Evolutionary conservation across 495 filamentous ascomycete species (phyloP).

Genomic region (Aspergillus affinis): DNA sequence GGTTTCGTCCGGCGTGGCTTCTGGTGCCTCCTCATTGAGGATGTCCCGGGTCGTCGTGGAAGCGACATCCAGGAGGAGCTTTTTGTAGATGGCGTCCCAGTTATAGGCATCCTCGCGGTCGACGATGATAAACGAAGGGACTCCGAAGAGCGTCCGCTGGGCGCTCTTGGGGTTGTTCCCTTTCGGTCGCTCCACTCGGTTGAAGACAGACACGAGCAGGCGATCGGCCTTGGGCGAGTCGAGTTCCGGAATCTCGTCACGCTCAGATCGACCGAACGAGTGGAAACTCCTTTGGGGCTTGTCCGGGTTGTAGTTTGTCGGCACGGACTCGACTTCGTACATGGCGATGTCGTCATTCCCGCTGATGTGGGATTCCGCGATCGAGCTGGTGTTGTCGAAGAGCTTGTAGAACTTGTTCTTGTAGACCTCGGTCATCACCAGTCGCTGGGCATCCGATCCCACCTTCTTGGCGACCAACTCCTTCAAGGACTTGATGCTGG

Average conservation of each 20-base stretch:
- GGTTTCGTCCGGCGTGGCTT: slow-evolving; percentile 22
- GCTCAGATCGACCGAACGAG: slow-evolving; percentile 49
- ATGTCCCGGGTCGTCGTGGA: slow-evolving; percentile 63
- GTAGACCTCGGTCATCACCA: slow-evolving; percentile 79
- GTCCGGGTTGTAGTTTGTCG: slow-evolving; percentile 68
- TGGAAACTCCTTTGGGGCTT: slow-evolving; percentile 48
- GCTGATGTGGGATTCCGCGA: slow-evolving; percentile 66
- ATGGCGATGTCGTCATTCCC: slow-evolving; percentile 65
- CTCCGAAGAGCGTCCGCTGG: slow-evolving; percentile 45
- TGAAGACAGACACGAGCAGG: slow-evolving; percentile 77
- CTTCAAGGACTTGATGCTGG: slow-evolving; percentile 70
- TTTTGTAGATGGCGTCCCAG: slow-evolving; percentile 59
- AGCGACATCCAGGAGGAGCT: slow-evolving; percentile 56
- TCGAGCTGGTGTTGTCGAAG: slow-evolving; percentile 64
- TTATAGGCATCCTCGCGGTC: slow-evolving; percentile 60
- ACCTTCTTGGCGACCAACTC: slow-evolving; percentile 71
- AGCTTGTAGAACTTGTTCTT: slow-evolving; percentile 78
- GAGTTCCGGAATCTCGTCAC: slow-evolving; percentile 57
- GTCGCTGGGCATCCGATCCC: slow-evolving; percentile 50
- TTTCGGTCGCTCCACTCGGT: slow-evolving; percentile 58
- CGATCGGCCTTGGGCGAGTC: slow-evolving; percentile 66
- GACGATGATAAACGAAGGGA: slow-evolving; percentile 60
- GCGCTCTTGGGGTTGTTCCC: slow-evolving; percentile 42
- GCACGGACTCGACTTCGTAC: slow-evolving; percentile 75
- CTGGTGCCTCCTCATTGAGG: slow-evolving; percentile 48